Base-by-base conservation (phyloP, 2,329 filamentous ascomycete genomes). In the Penicillium sumatraense region DNA sequence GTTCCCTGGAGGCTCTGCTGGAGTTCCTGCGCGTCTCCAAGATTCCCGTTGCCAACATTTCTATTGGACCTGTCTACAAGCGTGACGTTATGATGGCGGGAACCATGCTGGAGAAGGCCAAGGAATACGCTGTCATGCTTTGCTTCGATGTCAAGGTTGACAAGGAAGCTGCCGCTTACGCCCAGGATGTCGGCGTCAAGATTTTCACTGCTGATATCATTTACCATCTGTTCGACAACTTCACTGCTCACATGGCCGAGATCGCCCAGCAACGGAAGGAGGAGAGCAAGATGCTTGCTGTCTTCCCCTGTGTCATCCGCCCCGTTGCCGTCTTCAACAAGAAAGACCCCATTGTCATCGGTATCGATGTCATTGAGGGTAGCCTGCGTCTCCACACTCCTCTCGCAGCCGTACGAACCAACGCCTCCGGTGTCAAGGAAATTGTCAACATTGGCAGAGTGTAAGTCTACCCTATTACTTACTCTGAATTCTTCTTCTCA, bases 61-160 rank as follows among this genome's bases (percentile, higher is more conserved):
- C 91, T 56, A 98, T 99, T 69, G 95, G 95, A 45, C 95, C 95
- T 2, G 93, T 99, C 35, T 98, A 90, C 85, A 97, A 97, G 82
- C 91, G 95, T 68, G 95, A 99, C 76, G 90, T 99, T 51, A 95
- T 98, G 85, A 93, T 86, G 84, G 91, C 80, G 1, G 93, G 91
- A 70, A 89, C 91, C 65, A 99, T 99, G 95, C 75, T 98, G 69
- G 95, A 99, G 78, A 98, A 97, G 80, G 85, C 88, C 14, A 91
- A 91, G 63, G 93, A 99, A 72, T 96, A 88, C 66, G 95, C 95
- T n/a, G 91, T 98, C 72, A 99, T 99, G 95, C 87, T 99, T 48
- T 98, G 95, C 75, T 99, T 99, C 83, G 96, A 99, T 74, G 95
- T 99, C 78, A 98, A 97, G 81, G 91, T 99, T 14, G 95, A 99